Conservation (phyloP, 768 basidiomycete species). For the Tylopilus balloui region DNA sequence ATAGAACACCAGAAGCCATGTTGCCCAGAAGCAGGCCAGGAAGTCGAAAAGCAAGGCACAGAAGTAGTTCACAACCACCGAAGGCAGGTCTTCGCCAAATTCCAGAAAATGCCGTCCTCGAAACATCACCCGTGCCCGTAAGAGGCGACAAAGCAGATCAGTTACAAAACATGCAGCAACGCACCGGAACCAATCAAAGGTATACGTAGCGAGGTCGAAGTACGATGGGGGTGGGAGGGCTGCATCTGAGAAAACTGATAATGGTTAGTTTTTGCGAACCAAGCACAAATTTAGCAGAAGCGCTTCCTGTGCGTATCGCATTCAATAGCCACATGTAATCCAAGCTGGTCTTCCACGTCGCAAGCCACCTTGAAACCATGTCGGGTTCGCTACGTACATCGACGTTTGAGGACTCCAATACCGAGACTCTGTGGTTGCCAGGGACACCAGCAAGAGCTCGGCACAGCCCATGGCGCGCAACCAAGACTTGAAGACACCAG, state of each 20-base stretch:
- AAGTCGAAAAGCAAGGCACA: constrained; percentile 24
- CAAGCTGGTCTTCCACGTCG: constrained; percentile 20
- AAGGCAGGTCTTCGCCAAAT: constrained; percentile 33
- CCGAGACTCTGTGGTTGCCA: constrained; percentile 17
- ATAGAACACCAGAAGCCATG: constrained; percentile 4
- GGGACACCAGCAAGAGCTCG: constrained; percentile 17
- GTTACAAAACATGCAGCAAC: constrained; percentile 18
- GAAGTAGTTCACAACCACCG: constrained; percentile 11
- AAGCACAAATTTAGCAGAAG: constrained; percentile 7
- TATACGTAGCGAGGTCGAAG: constrained; percentile 28
- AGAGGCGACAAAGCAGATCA: constrained; percentile 3
- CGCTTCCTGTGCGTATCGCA: constrained; percentile 36
- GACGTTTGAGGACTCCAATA: constrained; percentile 47
- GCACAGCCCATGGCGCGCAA: constrained; percentile 51
- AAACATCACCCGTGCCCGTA: background rate
- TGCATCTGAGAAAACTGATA: constrained; percentile 16
- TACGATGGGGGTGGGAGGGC: constrained; percentile 22
- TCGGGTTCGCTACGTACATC: constrained; percentile 47
- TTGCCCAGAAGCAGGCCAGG: constrained; percentile 17
- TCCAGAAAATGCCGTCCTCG: background rate
- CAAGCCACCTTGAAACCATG: constrained; percentile 47
- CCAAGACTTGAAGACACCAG: constrained; percentile 51
- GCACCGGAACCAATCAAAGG: constrained; percentile 36
- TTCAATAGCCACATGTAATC: constrained; percentile 22
- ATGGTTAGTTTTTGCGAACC: constrained; percentile 13